A percentile compares a stretch with the other conserved stretches of the same genome.
Conservation (phyloP, 2,329 filamentous ascomycete genomes). For the Aspergillus neotritici region DNA sequence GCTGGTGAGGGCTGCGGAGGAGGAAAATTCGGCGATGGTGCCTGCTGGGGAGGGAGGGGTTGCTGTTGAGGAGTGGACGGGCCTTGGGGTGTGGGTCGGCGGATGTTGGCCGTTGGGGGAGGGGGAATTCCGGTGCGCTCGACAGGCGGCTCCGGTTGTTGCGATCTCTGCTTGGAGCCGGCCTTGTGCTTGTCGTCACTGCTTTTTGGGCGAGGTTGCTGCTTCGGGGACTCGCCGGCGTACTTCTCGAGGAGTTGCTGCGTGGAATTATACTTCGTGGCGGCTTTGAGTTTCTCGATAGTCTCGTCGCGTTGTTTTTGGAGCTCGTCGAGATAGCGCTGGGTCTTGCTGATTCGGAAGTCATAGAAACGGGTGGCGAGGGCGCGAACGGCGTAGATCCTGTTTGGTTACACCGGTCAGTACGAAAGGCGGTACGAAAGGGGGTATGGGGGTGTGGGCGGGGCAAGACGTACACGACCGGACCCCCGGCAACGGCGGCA, state of each 20-base stretch:
- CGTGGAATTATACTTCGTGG: conserved; percentile 94
- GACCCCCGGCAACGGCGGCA: conserved; percentile 69
- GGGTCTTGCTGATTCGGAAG: conserved; percentile 68
- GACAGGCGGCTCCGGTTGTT: conserved; percentile 23
- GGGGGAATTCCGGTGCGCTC: conserved; percentile 52
- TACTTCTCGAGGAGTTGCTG: conserved; percentile 92
- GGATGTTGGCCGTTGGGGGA: conserved; percentile 62
- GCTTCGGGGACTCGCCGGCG: conserved; percentile 57
- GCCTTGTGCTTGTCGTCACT: conserved; percentile 19
- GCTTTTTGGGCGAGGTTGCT: conserved; percentile 19
- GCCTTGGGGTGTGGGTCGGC: conserved; percentile 16
- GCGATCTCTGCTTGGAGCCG: conserved; percentile 15
- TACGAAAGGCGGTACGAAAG: background rate
- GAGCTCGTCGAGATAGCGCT: conserved; percentile 64
- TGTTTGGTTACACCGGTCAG: conserved; percentile 30
- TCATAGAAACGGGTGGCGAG: conserved; percentile 67
- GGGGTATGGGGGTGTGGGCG: background rate
- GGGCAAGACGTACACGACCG: conserved; percentile 58
- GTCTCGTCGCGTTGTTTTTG: conserved; percentile 76
- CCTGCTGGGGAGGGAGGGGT: conserved; percentile 21
- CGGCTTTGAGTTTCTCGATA: conserved; percentile 89
- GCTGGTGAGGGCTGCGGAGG: conserved; percentile 12
- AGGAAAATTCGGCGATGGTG: conserved; percentile 6
- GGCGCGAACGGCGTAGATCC: conserved; percentile 72
- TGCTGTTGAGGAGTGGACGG: conserved; percentile 22